Base-by-base conservation (phyloP, 768 basidiomycete genomes). In the Auriscalpium vulgare region DNA sequence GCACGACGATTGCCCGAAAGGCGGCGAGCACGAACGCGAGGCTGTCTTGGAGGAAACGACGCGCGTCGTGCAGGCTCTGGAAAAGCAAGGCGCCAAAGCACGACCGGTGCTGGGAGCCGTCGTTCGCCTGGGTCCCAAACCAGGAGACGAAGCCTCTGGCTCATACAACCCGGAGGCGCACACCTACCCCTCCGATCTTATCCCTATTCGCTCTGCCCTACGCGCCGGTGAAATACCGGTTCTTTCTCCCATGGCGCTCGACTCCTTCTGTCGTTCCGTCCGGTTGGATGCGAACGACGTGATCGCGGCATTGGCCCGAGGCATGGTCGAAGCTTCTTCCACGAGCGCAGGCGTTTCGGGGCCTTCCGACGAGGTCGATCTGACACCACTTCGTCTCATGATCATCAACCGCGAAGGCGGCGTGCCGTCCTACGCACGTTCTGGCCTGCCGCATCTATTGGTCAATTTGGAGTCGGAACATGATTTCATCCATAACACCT, bases 371-470 rank as follows among this genome's bases (percentile, higher is more conserved):
- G 81, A 85, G 36, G 70, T 85, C 54, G 91, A 98, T 71, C 81
- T 99, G 56, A 95, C 93, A 4, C 97, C 97, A 1, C 75, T 97
- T 54, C 88, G 97, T 34, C 80, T 99, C 57, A 95, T 99, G 89
- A 88, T 98, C 69, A 97, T 99, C 71, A 95, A 94, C 69, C 82
- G 88, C 17, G 91, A 95, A 71, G 97, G 97, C 21, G 97, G 97
- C 13, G 87, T 98, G 3, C 97, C 97, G 19, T 98, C 97, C 0
- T 98, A 97, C 68, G 97, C 97, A 37, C 91, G 97, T 35, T 82
- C 81, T 10, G 97, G 97, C 47, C 83, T 90, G 60, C 97, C 97
- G 17, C 97, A 99, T 74, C 84, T 99, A 21, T 83, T 97, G 57
- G 86, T 99, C 76, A 99, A 99, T 69, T 81, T 98, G 50, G 78